Conservation (phyloP, 2,329 filamentous ascomycete genomes). For the Coleophoma eucalyptorum region DNA sequence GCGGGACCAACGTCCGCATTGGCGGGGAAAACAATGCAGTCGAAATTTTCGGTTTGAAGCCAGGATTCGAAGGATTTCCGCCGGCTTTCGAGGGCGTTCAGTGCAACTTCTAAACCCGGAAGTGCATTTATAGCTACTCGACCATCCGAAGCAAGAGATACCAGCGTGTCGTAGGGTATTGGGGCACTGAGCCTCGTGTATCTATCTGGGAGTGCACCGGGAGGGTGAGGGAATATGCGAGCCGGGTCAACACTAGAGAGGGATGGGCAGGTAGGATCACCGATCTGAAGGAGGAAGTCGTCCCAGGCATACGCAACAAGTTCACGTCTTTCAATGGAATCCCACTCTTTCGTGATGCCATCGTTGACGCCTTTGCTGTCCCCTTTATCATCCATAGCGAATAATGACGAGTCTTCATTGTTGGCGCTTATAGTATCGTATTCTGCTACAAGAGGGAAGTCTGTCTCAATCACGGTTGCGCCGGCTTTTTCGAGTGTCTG, state of each 20-base stretch:
- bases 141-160: background rate
- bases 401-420: background rate
- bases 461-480: conserved; percentile 28
- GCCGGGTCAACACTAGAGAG: conserved; percentile 13
- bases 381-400: background rate
- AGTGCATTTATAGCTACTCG: conserved; percentile 33
- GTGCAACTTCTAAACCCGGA: conserved; percentile 34
- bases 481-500: conserved; percentile 24
- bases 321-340: conserved; percentile 3
- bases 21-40: conserved; percentile 44
- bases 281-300: conserved; percentile 8
- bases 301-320: conserved; percentile 11
- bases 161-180: background rate
- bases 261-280: conserved; percentile 6
- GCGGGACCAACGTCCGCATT: conserved; percentile 44
- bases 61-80: conserved; percentile 48
- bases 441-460: conserved; percentile 27
- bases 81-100: conserved; percentile 42
- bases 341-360: conserved; percentile 3
- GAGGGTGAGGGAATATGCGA: conserved; percentile 10
- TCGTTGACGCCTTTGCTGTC: conserved; percentile 3
- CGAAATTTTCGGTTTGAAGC: conserved; percentile 37
- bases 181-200: background rate
- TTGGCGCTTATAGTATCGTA: conserved; percentile 18
- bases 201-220: conserved; percentile 3